These are phyloP conservation scores for Gnomoniopsis smithogilvyi DNA, from an alignment of 2,329 filamentous ascomycete species.

Conservation along the genomic window DNA sequence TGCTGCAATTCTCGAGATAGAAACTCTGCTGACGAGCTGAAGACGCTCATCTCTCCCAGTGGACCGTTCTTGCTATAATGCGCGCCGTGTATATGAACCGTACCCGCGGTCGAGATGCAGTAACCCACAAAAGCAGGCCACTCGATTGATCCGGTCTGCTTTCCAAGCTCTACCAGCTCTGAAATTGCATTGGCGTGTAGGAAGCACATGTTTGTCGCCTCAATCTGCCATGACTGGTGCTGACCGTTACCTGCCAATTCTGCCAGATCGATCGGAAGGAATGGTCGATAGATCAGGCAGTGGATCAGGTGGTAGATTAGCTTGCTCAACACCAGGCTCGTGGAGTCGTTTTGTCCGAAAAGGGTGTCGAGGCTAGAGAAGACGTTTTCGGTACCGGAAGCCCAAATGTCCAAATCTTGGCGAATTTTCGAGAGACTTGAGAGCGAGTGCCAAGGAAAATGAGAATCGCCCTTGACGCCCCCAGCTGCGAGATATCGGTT, in stretches of 20 bases:
- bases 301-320: constrained; percentile 84
- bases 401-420: constrained; percentile 82
- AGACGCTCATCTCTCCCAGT: constrained; percentile 55
- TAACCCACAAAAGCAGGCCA: constrained; percentile 87
- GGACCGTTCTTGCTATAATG: constrained; percentile 63
- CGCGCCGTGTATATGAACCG: constrained; percentile 82
- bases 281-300: constrained; percentile 82
- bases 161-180: constrained; percentile 76
- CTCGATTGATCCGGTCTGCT: constrained; percentile 70
- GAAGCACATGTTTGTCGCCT: constrained; percentile 83
- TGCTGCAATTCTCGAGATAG: constrained; percentile 77
- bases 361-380: constrained; percentile 73
- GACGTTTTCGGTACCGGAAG: constrained; percentile 73
- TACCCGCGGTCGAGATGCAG: constrained; percentile 81
- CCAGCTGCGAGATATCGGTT: constrained; percentile 82
- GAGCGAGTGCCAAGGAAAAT: constrained; percentile 86
- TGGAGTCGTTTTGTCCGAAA: constrained; percentile 76
- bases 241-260: constrained; percentile 78
- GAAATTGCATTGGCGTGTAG: constrained; percentile 84
- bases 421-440: constrained; percentile 84
- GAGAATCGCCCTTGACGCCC: constrained; percentile 83
- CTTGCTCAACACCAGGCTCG: constrained; percentile 77
- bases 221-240: constrained; percentile 90
- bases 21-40: constrained; percentile 63
- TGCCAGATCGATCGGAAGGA: constrained; percentile 78